phyloP scores from a whole-genome alignment of 257 asterid genomes.

The Solanum rostratum region DNA sequence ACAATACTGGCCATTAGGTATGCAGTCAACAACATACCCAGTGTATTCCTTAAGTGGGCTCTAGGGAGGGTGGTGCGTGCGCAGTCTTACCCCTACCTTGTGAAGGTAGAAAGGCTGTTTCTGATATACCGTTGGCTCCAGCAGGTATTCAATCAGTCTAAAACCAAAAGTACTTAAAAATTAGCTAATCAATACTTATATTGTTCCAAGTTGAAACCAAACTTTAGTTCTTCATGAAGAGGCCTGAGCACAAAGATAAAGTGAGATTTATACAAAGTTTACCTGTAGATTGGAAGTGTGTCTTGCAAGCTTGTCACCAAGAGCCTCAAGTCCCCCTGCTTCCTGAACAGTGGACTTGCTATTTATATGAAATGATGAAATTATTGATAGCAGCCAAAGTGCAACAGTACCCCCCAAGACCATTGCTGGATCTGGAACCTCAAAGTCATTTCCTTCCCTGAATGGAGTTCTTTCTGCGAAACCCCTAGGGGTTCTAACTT shows the following conservation, averaged over 20 bases:
- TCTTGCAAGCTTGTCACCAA: slow-evolving; percentile 48
- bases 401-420: slow-evolving; percentile 64
- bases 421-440: slow-evolving; percentile 58
- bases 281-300: slow-evolving; percentile 47
- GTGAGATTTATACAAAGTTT: not conserved
- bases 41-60: not conserved
- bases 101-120: not conserved
- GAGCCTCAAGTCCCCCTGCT: slow-evolving; percentile 71
- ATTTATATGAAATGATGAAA: slow-evolving; percentile 45
- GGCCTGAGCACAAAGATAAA: not conserved
- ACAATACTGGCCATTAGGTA: not conserved
- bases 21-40: not conserved
- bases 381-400: slow-evolving; percentile 64
- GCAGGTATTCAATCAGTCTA: not conserved
- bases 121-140: not conserved
- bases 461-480: slow-evolving; percentile 38
- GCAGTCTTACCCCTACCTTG: not conserved
- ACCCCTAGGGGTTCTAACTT: slow-evolving; percentile 39
- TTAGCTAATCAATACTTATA: not conserved
- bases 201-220: not conserved
- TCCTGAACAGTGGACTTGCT: slow-evolving; percentile 49
- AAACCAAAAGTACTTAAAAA: not conserved
- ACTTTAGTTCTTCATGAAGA: not conserved
- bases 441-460: slow-evolving; percentile 40
- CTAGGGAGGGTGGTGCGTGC: not conserved